Evolutionary conservation across 768 basidiomycete species (phyloP).

Genomic region (Russula sp.): DNA sequence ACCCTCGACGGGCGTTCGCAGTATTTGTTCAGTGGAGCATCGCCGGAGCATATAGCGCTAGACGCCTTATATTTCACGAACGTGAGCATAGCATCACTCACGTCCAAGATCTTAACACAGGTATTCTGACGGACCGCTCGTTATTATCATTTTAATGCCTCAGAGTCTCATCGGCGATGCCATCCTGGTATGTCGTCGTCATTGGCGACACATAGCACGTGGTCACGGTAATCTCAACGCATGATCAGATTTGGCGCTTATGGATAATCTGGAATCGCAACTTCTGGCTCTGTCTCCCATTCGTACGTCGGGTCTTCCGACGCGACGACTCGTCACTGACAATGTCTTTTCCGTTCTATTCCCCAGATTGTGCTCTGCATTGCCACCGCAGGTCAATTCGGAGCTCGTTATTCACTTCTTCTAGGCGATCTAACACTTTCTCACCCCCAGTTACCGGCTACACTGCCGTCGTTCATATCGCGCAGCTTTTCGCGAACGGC

Average conservation of each 20-base stretch:
- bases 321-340: background rate
- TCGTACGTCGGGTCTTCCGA: slow-evolving; percentile 2
- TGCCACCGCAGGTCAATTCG: background rate
- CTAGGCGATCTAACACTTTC: background rate
- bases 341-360: background rate
- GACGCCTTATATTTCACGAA: slow-evolving; percentile 13
- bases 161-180: slow-evolving; percentile 20
- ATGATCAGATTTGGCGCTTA: slow-evolving; percentile 17
- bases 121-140: background rate
- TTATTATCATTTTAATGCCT: too few relatives aligned
- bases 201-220: background rate
- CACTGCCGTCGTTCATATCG: background rate
- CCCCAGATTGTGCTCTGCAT: background rate
- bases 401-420: too few relatives aligned
- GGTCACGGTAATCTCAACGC: background rate
- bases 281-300: background rate
- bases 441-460: background rate
- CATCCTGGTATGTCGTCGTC: slow-evolving; percentile 5
- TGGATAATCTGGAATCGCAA: slow-evolving; percentile 19
- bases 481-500: background rate
- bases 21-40: background rate
- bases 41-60: slow-evolving; percentile 7
- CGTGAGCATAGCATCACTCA: background rate
- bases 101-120: background rate
- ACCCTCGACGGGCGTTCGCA: background rate